phyloP scores from a whole-genome alignment of 768 basidiomycete species.

The Boletus vinaceobasis region DNA sequence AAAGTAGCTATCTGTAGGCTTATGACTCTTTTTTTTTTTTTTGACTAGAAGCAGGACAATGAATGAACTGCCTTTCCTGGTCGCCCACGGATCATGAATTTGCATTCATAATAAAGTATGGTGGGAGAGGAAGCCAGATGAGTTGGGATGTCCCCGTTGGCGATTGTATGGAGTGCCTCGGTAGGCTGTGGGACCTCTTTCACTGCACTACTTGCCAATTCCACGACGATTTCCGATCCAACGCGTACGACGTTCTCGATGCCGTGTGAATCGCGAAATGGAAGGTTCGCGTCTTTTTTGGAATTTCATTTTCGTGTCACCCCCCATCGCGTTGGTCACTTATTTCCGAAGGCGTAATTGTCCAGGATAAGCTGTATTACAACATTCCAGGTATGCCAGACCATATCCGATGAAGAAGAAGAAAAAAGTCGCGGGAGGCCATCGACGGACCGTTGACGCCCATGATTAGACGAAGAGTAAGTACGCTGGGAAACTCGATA shows the following conservation, averaged over 20 bases:
- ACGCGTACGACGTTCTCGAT: background rate
- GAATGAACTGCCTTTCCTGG: slow-evolving; percentile 5
- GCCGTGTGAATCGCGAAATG: slow-evolving; percentile 15
- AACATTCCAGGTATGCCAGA: slow-evolving; percentile 37
- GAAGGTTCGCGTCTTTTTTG: slow-evolving; percentile 5
- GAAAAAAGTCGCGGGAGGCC: slow-evolving; percentile 10
- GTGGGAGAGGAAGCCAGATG: no score
- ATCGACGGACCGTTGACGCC: slow-evolving; percentile 16
- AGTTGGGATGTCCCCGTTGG: background rate
- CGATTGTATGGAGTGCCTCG: no score
- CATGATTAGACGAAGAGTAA: slow-evolving; percentile 25
- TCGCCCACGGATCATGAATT: slow-evolving; percentile 10
- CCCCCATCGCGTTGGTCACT: background rate
- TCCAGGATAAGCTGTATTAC: slow-evolving; percentile 35
- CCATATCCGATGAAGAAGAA: slow-evolving; percentile 29
- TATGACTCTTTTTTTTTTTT: background rate
- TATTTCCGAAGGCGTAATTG: slow-evolving; percentile 16
- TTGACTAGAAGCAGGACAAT: background rate
- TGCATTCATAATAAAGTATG: background rate
- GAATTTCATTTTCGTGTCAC: slow-evolving; percentile 15
- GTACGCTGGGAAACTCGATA: slow-evolving; percentile 20
- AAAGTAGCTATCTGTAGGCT: slow-evolving; percentile 3
- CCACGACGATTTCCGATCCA: slow-evolving; percentile 11
- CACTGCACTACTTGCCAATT: background rate
- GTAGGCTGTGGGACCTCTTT: background rate